Evolutionary conservation across 306 rosid species (phyloP), one percentile per base, ranked within the genome.

Genomic region (Sicyos baderoa): DNA sequence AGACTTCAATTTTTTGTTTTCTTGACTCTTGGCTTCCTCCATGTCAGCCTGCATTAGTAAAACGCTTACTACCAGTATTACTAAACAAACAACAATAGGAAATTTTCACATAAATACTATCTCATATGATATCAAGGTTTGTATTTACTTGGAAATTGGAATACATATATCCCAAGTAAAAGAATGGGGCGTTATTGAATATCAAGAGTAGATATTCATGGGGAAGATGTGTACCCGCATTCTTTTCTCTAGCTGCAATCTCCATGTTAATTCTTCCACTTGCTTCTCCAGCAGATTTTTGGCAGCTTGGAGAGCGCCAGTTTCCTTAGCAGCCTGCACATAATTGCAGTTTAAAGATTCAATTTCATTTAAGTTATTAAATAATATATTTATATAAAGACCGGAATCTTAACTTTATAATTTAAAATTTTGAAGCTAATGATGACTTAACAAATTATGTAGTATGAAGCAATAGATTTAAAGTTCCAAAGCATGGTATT

Each of bases 271-370:
- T 76, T 88, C 98, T 84, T 89, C 86, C 75, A 93, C 98, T 82
- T 93, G 81, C 80, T 85, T 79, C 86, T 90, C 96, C 72, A 93
- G 84, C 80, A 81, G 76, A 68, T 44, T 48, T 81, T 88, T 93
- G 19, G 99, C 97, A 71, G 87, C 96, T 82, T 90, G 89, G 44
- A 93, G 91, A 73, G 88, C 99, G 81, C 89, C 88, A 47, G 96
- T 19, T 81, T 93, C 97, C 82, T 75, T 90, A 50, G 99, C 96
- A 71, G 95, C 99, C 99, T 93, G 79, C 63, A 74, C 11, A 66
- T 54, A 32, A 51, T 47, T 47, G 21, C 71, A 51, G 48, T 50
- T 68, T 7, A 49, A 49, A 65, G 18, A 18, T 65, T 42, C 21
- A 19, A 12, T 21, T 62, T 21, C 37, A 12, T 65, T 11, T 52